Base-by-base conservation (phyloP, 345 rosid species). In the Theobroma cacao region DNA sequence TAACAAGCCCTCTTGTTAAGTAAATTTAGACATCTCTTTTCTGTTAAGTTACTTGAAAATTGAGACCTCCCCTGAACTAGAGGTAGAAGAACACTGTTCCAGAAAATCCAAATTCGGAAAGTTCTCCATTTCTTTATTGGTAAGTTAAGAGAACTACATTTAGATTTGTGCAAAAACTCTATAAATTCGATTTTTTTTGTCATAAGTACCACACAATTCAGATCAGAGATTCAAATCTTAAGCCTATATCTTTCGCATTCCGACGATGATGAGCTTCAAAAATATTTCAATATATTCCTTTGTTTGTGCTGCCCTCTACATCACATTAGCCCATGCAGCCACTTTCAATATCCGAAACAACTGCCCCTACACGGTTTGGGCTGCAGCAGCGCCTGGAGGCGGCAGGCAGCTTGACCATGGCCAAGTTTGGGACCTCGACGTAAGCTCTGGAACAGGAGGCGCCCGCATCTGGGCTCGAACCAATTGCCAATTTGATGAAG, bases 311-410 rank as follows among this genome's bases (percentile, higher is more conserved):
- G 60, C 75, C 59, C 69, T 81, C 28, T 34, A 5, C 69, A 10
- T 80, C 62, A 64, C 66, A n/a, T 61, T 48, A 4, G 76, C 76
- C 13, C 26, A 69, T 1, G 88, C 90, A 9, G 88, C 91, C 79
- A 84, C 66, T 18, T 87, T 87, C 26, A 76, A 80, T 9, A 85
- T 87, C 68, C 13, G 64, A 18, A 85, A 87, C 79, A 83, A 79
- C 43, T 86, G 87, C 28, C 34, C 83, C 20, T 75, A 77, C 80
- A 82, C 87, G 7, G 87, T 88, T 12, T 88, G 91, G 91, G 89
- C 91, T 0, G 88, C 89, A 0, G 86, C 91, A 0, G 78, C 74
- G 20, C 91, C 89, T 2, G 85, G 85, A 1, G 83, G 85, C 0
- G 82, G 82, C 8, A 61, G 24, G 38, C 55, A 50, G 6, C 80